Conservation (phyloP, 2,329 filamentous ascomycete genomes). For the Calonectria crousiana region DNA sequence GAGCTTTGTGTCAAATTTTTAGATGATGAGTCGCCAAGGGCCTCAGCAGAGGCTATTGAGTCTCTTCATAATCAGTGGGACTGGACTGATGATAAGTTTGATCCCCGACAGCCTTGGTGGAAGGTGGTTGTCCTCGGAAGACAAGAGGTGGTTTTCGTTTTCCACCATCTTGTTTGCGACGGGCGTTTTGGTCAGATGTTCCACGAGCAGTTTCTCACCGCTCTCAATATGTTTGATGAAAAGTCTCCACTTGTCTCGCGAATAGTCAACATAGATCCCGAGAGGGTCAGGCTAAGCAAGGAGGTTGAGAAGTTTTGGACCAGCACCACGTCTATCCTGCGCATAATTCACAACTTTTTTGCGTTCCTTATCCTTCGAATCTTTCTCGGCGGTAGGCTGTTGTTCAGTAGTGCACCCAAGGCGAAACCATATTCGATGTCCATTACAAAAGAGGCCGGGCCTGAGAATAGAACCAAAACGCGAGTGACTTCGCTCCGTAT, state of each 20-base stretch:
- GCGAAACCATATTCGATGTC: slow-evolving; percentile 13
- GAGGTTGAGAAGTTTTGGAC: slow-evolving; percentile 17
- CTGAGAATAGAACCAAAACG: slow-evolving; percentile 22
- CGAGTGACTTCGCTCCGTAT: slow-evolving; percentile 26
- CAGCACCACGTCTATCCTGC: slow-evolving; percentile 10
- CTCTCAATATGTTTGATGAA: slow-evolving; percentile 16
- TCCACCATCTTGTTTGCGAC: slow-evolving; percentile 33
- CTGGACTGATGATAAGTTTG: slow-evolving; percentile 25
- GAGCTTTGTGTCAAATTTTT: slow-evolving; percentile 28
- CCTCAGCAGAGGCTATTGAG: slow-evolving; percentile 15
- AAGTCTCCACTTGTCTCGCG: not conserved
- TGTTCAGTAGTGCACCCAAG: slow-evolving; percentile 18
- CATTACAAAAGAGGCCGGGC: not conserved
- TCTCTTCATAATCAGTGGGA: slow-evolving; percentile 31
- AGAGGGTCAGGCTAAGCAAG: slow-evolving; percentile 15
- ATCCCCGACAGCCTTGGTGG: slow-evolving; percentile 28
- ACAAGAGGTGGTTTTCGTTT: slow-evolving; percentile 30
- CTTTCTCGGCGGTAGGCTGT: slow-evolving; percentile 14
- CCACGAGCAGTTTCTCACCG: slow-evolving; percentile 28
- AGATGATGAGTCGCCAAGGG: not conserved
- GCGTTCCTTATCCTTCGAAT: slow-evolving; percentile 15
- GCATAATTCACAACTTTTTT: slow-evolving; percentile 17
- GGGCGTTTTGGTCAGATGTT: slow-evolving; percentile 29
- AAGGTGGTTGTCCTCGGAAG: slow-evolving; percentile 30
- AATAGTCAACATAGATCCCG: slow-evolving; percentile 22